These are phyloP conservation scores for Chaetoceros muelleri DNA, from an alignment of 108 stramenopile genomes.

Conservation along the genomic window DNA sequence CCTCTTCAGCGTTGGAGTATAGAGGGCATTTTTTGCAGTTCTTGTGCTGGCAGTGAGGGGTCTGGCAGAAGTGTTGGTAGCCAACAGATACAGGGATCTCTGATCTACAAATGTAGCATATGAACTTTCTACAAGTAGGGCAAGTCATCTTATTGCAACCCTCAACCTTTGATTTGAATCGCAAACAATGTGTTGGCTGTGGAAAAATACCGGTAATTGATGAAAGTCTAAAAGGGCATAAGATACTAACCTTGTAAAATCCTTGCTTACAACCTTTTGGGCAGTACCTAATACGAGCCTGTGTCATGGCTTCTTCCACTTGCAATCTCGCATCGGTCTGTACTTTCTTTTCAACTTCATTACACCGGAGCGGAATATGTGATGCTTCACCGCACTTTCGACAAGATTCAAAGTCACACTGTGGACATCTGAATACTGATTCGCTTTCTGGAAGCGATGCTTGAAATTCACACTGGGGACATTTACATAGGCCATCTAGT, in stretches of 20 bases:
- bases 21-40: constrained; percentile 59
- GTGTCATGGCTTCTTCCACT: constrained; percentile 83
- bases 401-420: constrained; percentile 69
- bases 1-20: constrained; percentile 50
- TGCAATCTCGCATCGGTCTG: constrained; percentile 52
- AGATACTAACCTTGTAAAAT: constrained; percentile 36
- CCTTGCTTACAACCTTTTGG: constrained; percentile 58
- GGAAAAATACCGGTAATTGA: background rate
- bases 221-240: background rate
- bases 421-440: constrained; percentile 48
- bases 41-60: constrained; percentile 61
- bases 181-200: constrained; percentile 2
- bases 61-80: constrained; percentile 79
- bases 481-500: constrained; percentile 19
- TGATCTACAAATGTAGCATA: constrained; percentile 75
- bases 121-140: constrained; percentile 43
- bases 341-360: constrained; percentile 53
- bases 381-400: constrained; percentile 63
- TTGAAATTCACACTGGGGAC: constrained; percentile 75
- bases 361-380: constrained; percentile 65
- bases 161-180: background rate
- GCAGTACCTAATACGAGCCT: constrained; percentile 70
- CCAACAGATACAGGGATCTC: constrained; percentile 31
- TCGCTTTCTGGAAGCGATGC: constrained; percentile 38
- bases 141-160: constrained; percentile 89